Evolutionary conservation across 2,329 filamentous ascomycete species (phyloP).

Genomic region (Alternaria atra): DNA sequence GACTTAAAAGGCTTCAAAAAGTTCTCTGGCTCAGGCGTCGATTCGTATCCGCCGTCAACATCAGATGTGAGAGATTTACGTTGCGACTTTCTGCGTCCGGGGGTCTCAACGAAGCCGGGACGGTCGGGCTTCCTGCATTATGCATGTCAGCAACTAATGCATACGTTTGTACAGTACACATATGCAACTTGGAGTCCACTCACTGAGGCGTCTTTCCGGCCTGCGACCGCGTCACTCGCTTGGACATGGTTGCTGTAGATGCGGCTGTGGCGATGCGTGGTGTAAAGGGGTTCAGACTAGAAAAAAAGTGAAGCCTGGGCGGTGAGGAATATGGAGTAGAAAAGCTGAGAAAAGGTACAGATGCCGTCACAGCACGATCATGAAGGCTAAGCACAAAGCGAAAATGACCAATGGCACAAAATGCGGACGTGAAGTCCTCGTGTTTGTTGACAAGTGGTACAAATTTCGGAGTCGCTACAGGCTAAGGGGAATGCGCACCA

Average conservation of each 20-base stretch:
- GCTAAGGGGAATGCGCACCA: slow-evolving; percentile 5
- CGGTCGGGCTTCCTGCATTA: slow-evolving; percentile 50
- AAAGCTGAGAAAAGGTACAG: slow-evolving; percentile 7
- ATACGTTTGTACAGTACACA: background rate
- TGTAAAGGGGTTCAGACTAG: slow-evolving; percentile 21
- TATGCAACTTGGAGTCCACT: slow-evolving; percentile 21
- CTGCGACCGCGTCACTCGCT: slow-evolving; percentile 57
- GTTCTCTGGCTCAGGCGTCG: slow-evolving; percentile 48
- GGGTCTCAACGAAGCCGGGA: slow-evolving; percentile 60
- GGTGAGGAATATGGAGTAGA: background rate
- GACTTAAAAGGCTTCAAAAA: slow-evolving; percentile 21
- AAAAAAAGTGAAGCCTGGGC: slow-evolving; percentile 1
- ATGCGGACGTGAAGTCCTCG: slow-evolving; percentile 3
- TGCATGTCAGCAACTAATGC: slow-evolving; percentile 33
- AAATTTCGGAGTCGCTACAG: slow-evolving; percentile 20
- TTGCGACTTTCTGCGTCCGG: slow-evolving; percentile 54
- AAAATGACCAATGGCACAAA: slow-evolving; percentile 17
- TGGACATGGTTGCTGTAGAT: slow-evolving; percentile 41
- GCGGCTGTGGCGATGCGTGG: slow-evolving; percentile 22
- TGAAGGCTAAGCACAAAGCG: slow-evolving; percentile 6
- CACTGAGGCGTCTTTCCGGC: slow-evolving; percentile 60
- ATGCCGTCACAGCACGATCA: slow-evolving; percentile 20
- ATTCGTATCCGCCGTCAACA: slow-evolving; percentile 39
- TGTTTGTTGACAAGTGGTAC: slow-evolving; percentile 36
- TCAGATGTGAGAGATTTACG: slow-evolving; percentile 52